These are phyloP conservation scores for Neonectria magnoliae DNA, from an alignment of 2,329 filamentous ascomycete genomes.

Conservation along the genomic window DNA sequence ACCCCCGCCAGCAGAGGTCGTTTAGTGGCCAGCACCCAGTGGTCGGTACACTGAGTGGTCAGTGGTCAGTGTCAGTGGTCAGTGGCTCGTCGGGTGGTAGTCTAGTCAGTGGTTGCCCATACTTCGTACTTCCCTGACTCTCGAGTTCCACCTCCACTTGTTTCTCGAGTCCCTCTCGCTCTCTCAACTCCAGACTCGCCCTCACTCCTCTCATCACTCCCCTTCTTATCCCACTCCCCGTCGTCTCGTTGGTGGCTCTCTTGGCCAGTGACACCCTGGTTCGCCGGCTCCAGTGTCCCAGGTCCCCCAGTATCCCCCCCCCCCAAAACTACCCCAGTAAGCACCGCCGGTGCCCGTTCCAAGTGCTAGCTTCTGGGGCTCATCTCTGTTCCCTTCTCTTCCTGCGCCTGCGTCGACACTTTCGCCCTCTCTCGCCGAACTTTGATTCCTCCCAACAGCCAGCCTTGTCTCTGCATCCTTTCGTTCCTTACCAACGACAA, in stretches of 20 bases:
- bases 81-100: not conserved
- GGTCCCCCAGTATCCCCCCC: slow-evolving; percentile 1
- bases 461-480: not conserved
- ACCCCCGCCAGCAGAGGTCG: slow-evolving; percentile 23
- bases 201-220: not conserved
- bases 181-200: not conserved
- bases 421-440: not conserved
- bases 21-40: slow-evolving; percentile 7
- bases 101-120: not conserved
- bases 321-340: slow-evolving; percentile 7
- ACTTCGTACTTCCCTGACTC: not conserved
- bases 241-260: not conserved
- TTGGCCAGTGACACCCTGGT: slow-evolving; percentile 20
- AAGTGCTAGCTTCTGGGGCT: slow-evolving; percentile 11
- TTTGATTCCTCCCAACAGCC: not conserved
- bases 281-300: slow-evolving; percentile 6
- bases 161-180: not conserved
- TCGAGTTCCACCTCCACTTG: not conserved
- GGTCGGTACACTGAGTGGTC: not conserved
- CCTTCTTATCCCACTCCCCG: not conserved
- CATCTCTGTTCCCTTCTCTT: slow-evolving; percentile 9
- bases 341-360: slow-evolving; percentile 11
- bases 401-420: not conserved
- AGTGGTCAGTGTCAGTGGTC: not conserved
- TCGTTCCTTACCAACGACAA: not conserved